These are phyloP conservation scores for Arthrobotrys musiformis DNA, from an alignment of 2,329 filamentous ascomycete species.

Conservation along the genomic window DNA sequence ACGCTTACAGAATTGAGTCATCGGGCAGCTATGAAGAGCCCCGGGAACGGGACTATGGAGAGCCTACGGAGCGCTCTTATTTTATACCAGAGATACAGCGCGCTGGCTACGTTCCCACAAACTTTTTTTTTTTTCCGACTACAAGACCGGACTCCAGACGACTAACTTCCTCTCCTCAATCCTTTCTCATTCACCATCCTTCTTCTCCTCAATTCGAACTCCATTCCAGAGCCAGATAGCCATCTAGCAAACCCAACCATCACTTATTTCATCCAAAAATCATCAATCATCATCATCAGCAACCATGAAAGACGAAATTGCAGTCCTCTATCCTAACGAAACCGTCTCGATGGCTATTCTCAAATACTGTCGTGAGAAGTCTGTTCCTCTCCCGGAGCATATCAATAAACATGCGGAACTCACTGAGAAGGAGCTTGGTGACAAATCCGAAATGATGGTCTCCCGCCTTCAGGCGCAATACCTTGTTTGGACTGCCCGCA, in stretches of 20 bases:
- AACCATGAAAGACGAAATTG: conserved; percentile 43
- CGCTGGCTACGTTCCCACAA: not conserved
- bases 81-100: not conserved
- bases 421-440: conserved; percentile 47
- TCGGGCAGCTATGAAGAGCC: not conserved
- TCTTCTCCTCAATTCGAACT: not conserved
- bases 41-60: too few relatives aligned
- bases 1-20: not conserved
- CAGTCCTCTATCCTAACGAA: conserved; percentile 56
- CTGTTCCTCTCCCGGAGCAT: conserved; percentile 53
- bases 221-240: not conserved
- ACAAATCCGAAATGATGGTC: conserved; percentile 57
- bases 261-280: not conserved
- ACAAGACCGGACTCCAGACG: not conserved
- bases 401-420: conserved; percentile 55
- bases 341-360: conserved; percentile 55
- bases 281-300: not conserved
- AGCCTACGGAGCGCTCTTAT: not conserved
- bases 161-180: not conserved
- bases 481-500: conserved; percentile 57
- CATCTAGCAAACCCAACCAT: not conserved
- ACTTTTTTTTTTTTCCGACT: not conserved
- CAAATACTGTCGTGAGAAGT: conserved; percentile 57
- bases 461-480: conserved; percentile 57
- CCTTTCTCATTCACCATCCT: not conserved